A percentile compares a stretch with the other conserved stretches of the same genome.
Conservation (phyloP, 768 basidiomycete species). For the Hypholoma sublateritium region DNA sequence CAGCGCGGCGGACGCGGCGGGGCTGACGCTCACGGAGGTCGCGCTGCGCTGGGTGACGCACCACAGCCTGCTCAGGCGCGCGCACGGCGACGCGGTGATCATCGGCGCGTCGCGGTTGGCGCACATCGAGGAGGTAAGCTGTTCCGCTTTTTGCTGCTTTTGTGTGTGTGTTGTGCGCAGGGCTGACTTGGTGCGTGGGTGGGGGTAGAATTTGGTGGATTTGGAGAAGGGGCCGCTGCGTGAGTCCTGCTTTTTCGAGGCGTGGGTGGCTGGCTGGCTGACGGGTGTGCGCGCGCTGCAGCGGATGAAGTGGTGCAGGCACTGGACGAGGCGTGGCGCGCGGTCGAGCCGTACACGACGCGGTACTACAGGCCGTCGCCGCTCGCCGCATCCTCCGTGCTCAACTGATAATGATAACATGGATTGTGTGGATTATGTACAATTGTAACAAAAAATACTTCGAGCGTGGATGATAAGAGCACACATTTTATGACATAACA, state of each 20-base stretch:
- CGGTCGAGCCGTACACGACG: constrained; percentile 17
- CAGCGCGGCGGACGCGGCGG: constrained; percentile 42
- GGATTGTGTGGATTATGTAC: too few species aligned
- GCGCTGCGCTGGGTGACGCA: constrained; percentile 63
- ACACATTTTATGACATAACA: too few species aligned
- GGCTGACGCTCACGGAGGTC: constrained; percentile 50
- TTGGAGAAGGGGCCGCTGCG: constrained; percentile 59
- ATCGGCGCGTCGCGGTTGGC: constrained; percentile 60
- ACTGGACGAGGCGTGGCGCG: constrained; percentile 52
- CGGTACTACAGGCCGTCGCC: not conserved
- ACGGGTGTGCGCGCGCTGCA: constrained; percentile 6
- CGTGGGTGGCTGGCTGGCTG: too few species aligned
- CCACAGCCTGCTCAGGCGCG: constrained; percentile 49
- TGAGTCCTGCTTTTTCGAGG: constrained; percentile 24
- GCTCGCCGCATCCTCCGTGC: not conserved
- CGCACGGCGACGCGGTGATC: constrained; percentile 49
- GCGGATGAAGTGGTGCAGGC: constrained; percentile 51
- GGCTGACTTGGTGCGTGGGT: too few species aligned
- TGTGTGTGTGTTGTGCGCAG: not conserved
- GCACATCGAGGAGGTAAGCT: constrained; percentile 51
- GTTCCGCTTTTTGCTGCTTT: not conserved
- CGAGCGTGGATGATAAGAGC: too few species aligned
- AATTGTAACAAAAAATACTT: too few species aligned
- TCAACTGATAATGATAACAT: not conserved
- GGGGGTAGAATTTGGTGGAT: constrained; percentile 50